Percentiles rank a stretch among this genome's conserved stretches.
phyloP scores from a whole-genome alignment of 176 grass and related monocot species.

The Pontederia crassipes region DNA sequence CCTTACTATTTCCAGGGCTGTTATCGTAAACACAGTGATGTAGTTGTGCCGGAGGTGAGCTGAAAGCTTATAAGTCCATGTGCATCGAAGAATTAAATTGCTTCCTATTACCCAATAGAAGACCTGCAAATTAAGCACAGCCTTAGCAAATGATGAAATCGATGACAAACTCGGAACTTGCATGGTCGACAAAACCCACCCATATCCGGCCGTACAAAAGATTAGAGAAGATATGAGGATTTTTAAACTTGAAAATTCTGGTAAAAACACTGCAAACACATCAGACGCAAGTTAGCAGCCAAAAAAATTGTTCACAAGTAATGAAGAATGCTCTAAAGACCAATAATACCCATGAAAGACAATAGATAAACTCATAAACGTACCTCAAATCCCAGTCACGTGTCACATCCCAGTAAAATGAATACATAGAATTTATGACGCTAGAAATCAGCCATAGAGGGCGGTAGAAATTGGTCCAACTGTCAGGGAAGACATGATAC shows the following conservation, averaged over 20 bases:
- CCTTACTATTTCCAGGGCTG: slow-evolving; percentile 64
- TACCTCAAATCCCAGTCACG: slow-evolving; percentile 96
- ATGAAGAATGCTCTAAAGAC: no score
- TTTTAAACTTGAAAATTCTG: slow-evolving; percentile 87
- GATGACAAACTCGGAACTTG: no score
- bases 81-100: slow-evolving; percentile 81
- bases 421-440: slow-evolving; percentile 79
- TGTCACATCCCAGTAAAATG: slow-evolving; percentile 91
- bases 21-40: slow-evolving; percentile 64
- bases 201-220: slow-evolving; percentile 56
- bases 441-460: slow-evolving; percentile 82
- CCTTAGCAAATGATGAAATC: no score
- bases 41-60: slow-evolving; percentile 94
- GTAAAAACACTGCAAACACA: slow-evolving; percentile 58
- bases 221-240: slow-evolving; percentile 39
- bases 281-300: neutral
- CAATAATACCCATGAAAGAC: no score
- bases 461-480: slow-evolving; percentile 65
- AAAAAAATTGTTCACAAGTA: neutral
- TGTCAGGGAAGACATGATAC: slow-evolving; percentile 69
- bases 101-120: slow-evolving; percentile 82
- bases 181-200: slow-evolving; percentile 16
- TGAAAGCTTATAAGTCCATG: slow-evolving; percentile 91
- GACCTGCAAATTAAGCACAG: slow-evolving; percentile 29
- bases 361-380: neutral